Conservation (phyloP, 2,329 filamentous ascomycete species). For the Cordyceps pruinosa region DNA sequence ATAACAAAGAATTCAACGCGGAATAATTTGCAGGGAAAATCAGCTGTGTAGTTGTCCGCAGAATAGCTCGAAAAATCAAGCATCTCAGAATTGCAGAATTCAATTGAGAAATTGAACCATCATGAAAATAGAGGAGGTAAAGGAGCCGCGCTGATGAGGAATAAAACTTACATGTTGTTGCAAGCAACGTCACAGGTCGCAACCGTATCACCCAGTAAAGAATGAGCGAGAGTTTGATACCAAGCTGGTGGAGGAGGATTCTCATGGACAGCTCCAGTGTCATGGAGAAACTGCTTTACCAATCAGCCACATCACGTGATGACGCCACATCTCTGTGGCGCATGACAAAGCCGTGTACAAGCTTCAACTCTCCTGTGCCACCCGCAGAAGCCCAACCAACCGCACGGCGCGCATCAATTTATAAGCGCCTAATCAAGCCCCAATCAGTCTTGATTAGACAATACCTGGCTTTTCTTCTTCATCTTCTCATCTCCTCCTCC, state of each 20-base stretch:
- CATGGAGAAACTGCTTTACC: background rate
- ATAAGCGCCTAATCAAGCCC: background rate
- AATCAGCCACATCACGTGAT: constrained; percentile 10
- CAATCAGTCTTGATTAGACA: too few species aligned
- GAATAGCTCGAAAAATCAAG: constrained; percentile 21
- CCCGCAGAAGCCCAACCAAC: background rate
- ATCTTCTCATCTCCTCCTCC: too few species aligned
- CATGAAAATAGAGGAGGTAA: constrained; percentile 17
- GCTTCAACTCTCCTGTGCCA: constrained; percentile 5
- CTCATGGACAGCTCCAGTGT: too few species aligned
- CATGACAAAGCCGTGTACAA: background rate
- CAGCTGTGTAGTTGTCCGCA: constrained; percentile 15
- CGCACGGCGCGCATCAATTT: background rate
- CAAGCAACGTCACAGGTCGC: too few species aligned
- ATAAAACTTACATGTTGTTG: background rate
- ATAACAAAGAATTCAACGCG: background rate
- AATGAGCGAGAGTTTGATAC: background rate
- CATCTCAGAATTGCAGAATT: constrained; percentile 47
- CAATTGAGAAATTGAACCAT: constrained; percentile 33
- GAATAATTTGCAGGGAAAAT: constrained; percentile 5
- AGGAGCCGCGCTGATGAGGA: background rate
- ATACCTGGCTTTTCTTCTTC: too few species aligned
- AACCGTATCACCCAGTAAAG: too few species aligned
- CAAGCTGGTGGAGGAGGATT: too few species aligned
- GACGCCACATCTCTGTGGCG: constrained; percentile 6